phyloP scores from a whole-genome alignment of 2,329 filamentous ascomycete genomes.

The Ramichloridium luteum region DNA sequence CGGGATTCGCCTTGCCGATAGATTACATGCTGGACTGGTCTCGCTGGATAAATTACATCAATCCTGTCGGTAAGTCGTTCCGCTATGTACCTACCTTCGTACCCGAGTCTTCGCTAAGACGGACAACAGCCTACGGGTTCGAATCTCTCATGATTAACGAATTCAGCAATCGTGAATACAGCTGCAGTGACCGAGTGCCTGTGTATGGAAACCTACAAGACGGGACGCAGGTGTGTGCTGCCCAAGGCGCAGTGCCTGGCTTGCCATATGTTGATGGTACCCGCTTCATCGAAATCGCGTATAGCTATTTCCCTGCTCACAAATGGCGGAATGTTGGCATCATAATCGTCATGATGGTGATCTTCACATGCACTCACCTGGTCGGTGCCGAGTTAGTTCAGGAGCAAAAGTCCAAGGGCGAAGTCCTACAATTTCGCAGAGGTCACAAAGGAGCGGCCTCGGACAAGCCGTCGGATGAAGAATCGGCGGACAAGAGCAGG shows the following conservation, averaged over 20 bases:
- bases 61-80: too few species aligned
- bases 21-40: conserved; percentile 67
- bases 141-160: conserved; percentile 60
- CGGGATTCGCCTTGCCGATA: conserved; percentile 47
- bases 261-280: conserved; percentile 27
- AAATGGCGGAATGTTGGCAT: conserved; percentile 37
- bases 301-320: conserved; percentile 22
- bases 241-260: conserved; percentile 30
- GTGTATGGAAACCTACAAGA: conserved; percentile 24
- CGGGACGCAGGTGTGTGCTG: conserved; percentile 24
- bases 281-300: conserved; percentile 22
- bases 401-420: conserved; percentile 37
- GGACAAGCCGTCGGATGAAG: conserved; percentile 20
- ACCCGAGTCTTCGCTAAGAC: too few species aligned
- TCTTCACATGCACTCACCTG: conserved; percentile 30
- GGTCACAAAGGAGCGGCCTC: conserved; percentile 33
- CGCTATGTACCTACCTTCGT: too few species aligned
- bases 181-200: conserved; percentile 34
- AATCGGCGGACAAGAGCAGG: neutral
- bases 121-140: conserved; percentile 69
- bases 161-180: conserved; percentile 55
- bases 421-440: conserved; percentile 36
- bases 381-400: conserved; percentile 33
- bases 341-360: conserved; percentile 31
- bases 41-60: conserved; percentile 68